Conservation (phyloP, 257 asterid species). For the Nicotiana paniculata region DNA sequence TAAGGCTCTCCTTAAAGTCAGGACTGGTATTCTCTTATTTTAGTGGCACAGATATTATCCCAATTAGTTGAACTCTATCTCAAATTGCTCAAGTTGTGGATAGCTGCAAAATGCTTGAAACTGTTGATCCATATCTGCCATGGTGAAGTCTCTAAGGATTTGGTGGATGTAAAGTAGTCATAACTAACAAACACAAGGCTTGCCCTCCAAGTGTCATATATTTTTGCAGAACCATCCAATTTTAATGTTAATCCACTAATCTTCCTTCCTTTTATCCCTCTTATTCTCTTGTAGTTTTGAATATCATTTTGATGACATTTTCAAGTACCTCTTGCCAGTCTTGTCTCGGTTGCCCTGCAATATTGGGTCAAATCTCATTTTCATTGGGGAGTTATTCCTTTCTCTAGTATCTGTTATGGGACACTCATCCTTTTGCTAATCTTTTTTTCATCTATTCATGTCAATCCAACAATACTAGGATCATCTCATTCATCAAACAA, state of each 20-base stretch:
- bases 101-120: background rate
- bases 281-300: background rate
- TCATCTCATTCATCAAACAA: background rate
- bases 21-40: background rate
- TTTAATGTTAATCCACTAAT: background rate
- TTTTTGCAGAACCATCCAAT: slow-evolving; percentile 1
- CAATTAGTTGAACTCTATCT: background rate
- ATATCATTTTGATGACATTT: background rate
- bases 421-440: background rate
- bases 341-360: background rate
- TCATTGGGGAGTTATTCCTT: background rate
- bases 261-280: background rate
- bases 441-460: background rate
- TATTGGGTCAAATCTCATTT: background rate
- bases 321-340: background rate
- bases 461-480: background rate
- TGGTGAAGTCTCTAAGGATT: background rate
- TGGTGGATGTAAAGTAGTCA: background rate
- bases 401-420: background rate
- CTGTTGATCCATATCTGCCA: background rate
- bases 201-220: background rate
- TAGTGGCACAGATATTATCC: background rate
- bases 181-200: background rate
- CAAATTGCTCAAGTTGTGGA: background rate
- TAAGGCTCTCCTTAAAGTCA: background rate